Evolutionary conservation across 1,284 basidiomycete species (phyloP).

Genomic region (Malassezia obtusa): DNA sequence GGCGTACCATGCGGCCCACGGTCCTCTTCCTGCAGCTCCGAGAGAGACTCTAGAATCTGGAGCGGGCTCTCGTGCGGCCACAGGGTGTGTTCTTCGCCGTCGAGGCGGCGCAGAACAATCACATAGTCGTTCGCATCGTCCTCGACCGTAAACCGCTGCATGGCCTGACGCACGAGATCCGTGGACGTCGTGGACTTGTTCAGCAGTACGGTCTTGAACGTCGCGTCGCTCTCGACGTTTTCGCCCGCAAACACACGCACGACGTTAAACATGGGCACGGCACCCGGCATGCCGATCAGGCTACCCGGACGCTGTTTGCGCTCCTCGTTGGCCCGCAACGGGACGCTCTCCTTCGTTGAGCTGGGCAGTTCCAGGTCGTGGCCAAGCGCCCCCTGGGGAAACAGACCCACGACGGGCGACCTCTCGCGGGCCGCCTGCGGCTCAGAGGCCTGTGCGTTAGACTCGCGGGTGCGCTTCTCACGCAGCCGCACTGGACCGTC

Average conservation of each 20-base stretch:
- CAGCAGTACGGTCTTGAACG: constrained; percentile 92
- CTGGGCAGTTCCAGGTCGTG: background rate
- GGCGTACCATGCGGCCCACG: constrained; percentile 4
- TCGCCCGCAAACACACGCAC: constrained; percentile 88
- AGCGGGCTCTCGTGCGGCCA: constrained; percentile 67
- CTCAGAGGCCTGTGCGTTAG: background rate
- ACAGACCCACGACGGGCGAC: background rate
- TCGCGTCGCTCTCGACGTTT: constrained; percentile 69
- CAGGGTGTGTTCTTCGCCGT: constrained; percentile 66
- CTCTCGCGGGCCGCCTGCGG: background rate
- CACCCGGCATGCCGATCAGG: constrained; percentile 47
- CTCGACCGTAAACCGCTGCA: constrained; percentile 70
- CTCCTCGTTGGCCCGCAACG: constrained; percentile 3
- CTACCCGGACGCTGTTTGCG: constrained; percentile 29
- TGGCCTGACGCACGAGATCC: constrained; percentile 79
- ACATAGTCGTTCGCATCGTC: constrained; percentile 61
- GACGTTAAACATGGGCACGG: constrained; percentile 77
- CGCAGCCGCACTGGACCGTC: too few relatives aligned
- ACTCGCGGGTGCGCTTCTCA: too few relatives aligned
- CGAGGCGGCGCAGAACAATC: constrained; percentile 81
- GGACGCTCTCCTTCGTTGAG: background rate
- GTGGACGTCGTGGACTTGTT: constrained; percentile 71
- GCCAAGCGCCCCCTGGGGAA: background rate
- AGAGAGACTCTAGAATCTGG: constrained; percentile 71
- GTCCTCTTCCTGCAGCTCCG: constrained; percentile 51